These are phyloP conservation scores for Rubroboletus satanas DNA, from an alignment of 768 basidiomycete genomes.

Conservation along the genomic window DNA sequence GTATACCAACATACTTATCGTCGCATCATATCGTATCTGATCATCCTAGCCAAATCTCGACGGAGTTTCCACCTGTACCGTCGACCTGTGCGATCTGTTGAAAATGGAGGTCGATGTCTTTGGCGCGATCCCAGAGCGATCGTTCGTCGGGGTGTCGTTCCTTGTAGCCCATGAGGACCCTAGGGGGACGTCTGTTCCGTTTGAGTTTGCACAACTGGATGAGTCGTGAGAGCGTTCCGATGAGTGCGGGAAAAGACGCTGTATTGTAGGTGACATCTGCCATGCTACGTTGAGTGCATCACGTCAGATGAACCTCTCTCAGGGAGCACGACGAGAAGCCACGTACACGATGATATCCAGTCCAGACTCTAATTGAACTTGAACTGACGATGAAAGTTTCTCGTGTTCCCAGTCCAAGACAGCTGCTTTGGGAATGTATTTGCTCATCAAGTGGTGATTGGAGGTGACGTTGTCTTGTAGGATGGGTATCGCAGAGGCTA, in stretches of 20 bases:
- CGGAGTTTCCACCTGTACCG: slow-evolving; percentile 60
- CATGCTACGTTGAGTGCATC: slow-evolving; percentile 51
- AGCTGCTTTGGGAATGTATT: slow-evolving; percentile 29
- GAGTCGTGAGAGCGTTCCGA: slow-evolving; percentile 60
- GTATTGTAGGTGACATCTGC: slow-evolving; percentile 94
- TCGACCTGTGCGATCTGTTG: slow-evolving; percentile 46
- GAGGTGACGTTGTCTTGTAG: slow-evolving; percentile 64
- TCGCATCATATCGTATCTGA: background rate
- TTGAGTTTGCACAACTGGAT: slow-evolving; percentile 24
- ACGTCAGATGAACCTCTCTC: background rate
- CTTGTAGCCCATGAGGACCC: slow-evolving; percentile 79
- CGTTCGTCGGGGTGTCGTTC: slow-evolving; percentile 78
- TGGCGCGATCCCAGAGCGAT: slow-evolving; percentile 62
- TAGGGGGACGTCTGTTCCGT: slow-evolving; percentile 32
- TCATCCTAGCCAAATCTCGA: slow-evolving; percentile 69
- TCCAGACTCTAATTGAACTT: slow-evolving; percentile 33
- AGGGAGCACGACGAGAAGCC: background rate
- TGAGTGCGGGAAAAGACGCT: slow-evolving; percentile 71
- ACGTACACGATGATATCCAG: slow-evolving; percentile 72
- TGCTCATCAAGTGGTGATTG: slow-evolving; percentile 37
- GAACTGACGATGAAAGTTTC: slow-evolving; percentile 44
- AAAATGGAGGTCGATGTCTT: slow-evolving; percentile 52
- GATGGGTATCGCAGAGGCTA: slow-evolving; percentile 79
- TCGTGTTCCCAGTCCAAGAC: slow-evolving; percentile 78
- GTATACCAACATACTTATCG: slow-evolving; percentile 8